These are phyloP conservation scores for Zostera marina DNA, from an alignment of 116 monocot genomes.

Conservation along the genomic window DNA sequence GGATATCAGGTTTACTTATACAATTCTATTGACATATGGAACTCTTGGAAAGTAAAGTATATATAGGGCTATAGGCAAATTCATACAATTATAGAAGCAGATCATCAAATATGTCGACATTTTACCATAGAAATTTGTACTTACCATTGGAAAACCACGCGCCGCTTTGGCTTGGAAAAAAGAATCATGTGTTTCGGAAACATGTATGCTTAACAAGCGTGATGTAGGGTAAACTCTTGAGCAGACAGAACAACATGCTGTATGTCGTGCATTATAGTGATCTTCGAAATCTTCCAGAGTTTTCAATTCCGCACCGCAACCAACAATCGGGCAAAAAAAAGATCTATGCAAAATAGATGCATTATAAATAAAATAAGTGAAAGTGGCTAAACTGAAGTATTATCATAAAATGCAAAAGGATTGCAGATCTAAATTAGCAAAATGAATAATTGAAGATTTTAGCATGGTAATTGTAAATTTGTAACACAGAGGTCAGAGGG, in stretches of 20 bases:
- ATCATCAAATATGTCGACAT: too few relatives aligned
- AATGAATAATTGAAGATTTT: too few relatives aligned
- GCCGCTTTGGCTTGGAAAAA: conserved; percentile 94
- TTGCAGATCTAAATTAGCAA: not conserved
- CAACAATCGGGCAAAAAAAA: conserved; percentile 76
- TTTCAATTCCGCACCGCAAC: conserved; percentile 56
- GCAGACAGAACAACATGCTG: conserved; percentile 84
- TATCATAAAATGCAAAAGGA: not conserved
- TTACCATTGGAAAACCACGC: conserved; percentile 87
- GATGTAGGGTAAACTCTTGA: conserved; percentile 77
- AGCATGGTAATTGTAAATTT: too few relatives aligned
- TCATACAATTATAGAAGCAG: too few relatives aligned
- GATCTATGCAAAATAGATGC: not conserved
- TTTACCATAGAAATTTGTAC: not conserved
- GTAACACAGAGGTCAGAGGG: too few relatives aligned
- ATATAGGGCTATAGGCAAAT: too few relatives aligned
- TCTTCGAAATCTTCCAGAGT: conserved; percentile 80
- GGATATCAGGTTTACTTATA: too few relatives aligned
- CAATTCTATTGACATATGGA: too few relatives aligned
- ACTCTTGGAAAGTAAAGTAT: too few relatives aligned
- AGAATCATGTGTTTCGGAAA: conserved; percentile 91
- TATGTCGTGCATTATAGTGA: conserved; percentile 77
- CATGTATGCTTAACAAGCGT: conserved; percentile 79
- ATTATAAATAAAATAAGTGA: not conserved
- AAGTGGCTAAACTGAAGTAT: not conserved